Percentiles rank a stretch among this genome's conserved stretches.
phyloP scores from a whole-genome alignment of 768 basidiomycete genomes.

The Hemileccinum rubropunctum region DNA sequence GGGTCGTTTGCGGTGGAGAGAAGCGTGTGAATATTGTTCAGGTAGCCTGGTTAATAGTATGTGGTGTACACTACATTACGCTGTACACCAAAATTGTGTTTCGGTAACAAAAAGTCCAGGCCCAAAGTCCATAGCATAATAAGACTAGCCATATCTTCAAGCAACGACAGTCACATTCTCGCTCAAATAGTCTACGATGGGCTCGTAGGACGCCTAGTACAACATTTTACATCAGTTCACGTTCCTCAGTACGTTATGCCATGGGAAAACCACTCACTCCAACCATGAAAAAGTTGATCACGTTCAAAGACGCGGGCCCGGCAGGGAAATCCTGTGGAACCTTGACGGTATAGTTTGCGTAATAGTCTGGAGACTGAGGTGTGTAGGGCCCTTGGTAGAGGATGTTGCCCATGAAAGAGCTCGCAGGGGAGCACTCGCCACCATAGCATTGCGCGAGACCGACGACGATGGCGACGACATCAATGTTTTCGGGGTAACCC shows the following conservation, averaged over 20 bases:
- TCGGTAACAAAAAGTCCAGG: no score
- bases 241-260: not conserved
- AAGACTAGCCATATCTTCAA: no score
- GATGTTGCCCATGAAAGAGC: conserved; percentile 26
- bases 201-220: conserved; percentile 8
- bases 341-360: conserved; percentile 33
- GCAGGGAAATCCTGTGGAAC: conserved; percentile 25
- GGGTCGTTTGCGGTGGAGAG: no score
- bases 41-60: no score
- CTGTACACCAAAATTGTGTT: no score
- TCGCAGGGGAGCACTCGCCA: conserved; percentile 22
- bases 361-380: conserved; percentile 19
- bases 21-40: conserved; percentile 17
- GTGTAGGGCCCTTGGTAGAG: conserved; percentile 36
- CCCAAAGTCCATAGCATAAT: no score
- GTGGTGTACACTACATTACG: no score
- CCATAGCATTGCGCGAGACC: conserved; percentile 28
- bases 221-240: not conserved
- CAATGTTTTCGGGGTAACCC: conserved; percentile 23
- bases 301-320: conserved; percentile 35
- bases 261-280: conserved; percentile 35
- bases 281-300: conserved; percentile 37
- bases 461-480: conserved; percentile 31
- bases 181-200: conserved; percentile 22
- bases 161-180: conserved; percentile 15